Conservation (phyloP, 2,329 filamentous ascomycete species). For the Aspergillus ibericus region DNA sequence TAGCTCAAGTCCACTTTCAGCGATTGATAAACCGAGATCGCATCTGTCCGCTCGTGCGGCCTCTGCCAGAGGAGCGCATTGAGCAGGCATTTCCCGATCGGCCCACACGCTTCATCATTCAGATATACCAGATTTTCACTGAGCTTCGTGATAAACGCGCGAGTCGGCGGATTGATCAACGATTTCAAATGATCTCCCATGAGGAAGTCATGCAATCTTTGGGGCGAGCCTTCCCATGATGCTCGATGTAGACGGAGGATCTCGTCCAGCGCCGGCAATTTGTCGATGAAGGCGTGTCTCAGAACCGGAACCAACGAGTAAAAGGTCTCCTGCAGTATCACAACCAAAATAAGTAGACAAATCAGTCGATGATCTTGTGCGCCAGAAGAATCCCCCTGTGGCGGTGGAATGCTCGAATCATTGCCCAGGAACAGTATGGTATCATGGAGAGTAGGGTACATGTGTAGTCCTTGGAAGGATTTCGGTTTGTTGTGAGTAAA, state of each 20-base stretch:
- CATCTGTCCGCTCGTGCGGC: neutral
- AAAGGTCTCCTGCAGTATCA: neutral
- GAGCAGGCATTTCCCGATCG: neutral
- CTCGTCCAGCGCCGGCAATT: neutral
- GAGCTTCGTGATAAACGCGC: neutral
- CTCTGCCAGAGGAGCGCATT: neutral
- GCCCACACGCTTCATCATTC: neutral
- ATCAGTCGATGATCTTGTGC: neutral
- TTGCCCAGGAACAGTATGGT: neutral
- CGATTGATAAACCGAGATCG: neutral
- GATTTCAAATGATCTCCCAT: neutral
- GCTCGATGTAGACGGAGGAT: neutral
- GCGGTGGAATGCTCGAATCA: neutral
- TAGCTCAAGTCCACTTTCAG: no score
- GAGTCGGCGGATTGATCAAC: neutral
- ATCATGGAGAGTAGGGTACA: neutral
- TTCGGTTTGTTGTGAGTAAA: neutral
- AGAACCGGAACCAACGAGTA: neutral
- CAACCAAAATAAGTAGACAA: neutral
- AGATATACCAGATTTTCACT: neutral
- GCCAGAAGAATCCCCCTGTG: no score
- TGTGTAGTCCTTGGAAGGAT: neutral
- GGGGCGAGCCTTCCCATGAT: neutral
- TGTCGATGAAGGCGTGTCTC: neutral
- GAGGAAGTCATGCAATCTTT: neutral